These are phyloP conservation scores for Cordyceps cicadae DNA, from an alignment of 2,329 filamentous ascomycete genomes.

Conservation along the genomic window DNA sequence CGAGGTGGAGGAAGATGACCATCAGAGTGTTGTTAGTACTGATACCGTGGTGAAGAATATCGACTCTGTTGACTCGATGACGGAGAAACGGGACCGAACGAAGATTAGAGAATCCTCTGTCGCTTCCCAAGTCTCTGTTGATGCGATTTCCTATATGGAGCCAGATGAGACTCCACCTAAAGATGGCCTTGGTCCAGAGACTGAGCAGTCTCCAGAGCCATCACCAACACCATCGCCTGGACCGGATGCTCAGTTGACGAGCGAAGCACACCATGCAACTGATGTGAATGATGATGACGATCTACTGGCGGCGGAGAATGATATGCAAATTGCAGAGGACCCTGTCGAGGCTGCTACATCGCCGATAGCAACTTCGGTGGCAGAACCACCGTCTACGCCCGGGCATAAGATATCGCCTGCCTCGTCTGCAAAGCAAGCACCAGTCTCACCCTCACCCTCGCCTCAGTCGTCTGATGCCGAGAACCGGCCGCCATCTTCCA, in stretches of 20 bases:
- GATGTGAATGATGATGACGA: slow-evolving; percentile 9
- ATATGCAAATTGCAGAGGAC: slow-evolving; percentile 12
- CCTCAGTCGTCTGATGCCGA: slow-evolving; percentile 74
- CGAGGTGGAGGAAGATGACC: slow-evolving; percentile 18
- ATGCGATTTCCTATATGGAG: slow-evolving; percentile 5
- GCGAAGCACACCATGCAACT: slow-evolving; percentile 8
- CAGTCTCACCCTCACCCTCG: slow-evolving; percentile 55
- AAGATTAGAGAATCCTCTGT: background rate
- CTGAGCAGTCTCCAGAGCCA: slow-evolving; percentile 10
- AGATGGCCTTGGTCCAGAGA: slow-evolving; percentile 16
- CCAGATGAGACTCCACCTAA: slow-evolving; percentile 18
- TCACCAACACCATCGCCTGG: slow-evolving; percentile 12
- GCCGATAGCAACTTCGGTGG: slow-evolving; percentile 10
- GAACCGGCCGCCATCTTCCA: slow-evolving; percentile 66
- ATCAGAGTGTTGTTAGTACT: slow-evolving; percentile 34
- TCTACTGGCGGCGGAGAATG: background rate
- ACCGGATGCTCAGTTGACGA: slow-evolving; percentile 12
- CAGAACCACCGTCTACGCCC: slow-evolving; percentile 35
- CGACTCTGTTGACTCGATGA: slow-evolving; percentile 1
- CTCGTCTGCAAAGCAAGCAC: slow-evolving; percentile 44
- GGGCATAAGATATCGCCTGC: slow-evolving; percentile 34
- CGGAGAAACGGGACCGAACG: background rate
- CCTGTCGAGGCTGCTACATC: slow-evolving; percentile 6
- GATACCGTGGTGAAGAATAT: slow-evolving; percentile 32
- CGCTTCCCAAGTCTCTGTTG: slow-evolving; percentile 9